Evolutionary conservation across 805 yeast genomes (phyloP).

Genomic region (Lipomyces sp.): DNA sequence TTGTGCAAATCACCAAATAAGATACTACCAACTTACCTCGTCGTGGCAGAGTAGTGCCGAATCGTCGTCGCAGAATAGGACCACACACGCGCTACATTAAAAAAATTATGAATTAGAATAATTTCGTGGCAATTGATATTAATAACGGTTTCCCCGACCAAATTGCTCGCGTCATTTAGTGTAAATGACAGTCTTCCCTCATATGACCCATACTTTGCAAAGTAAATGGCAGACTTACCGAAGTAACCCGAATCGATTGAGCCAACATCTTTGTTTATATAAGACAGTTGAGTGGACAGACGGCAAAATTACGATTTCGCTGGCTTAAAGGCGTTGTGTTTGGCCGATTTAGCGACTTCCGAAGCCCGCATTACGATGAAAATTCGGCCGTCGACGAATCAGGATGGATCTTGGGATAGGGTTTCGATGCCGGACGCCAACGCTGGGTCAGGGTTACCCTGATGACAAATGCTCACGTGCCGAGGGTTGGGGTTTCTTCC

Average conservation of each 20-base stretch:
- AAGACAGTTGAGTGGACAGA: not conserved
- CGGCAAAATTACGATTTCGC: not conserved
- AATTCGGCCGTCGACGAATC: conserved; percentile 15
- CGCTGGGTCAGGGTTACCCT: not conserved
- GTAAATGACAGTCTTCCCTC: too few relatives aligned
- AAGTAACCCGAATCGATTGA: conserved; percentile 32
- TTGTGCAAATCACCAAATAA: too few relatives aligned
- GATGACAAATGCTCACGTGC: not conserved
- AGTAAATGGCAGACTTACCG: conserved; percentile 22
- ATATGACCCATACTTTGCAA: too few relatives aligned
- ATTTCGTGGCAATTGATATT: not conserved
- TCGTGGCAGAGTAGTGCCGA: conserved; percentile 31
- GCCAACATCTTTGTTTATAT: conserved; percentile 26
- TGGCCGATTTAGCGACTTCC: not conserved
- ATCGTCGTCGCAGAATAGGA: conserved; percentile 32
- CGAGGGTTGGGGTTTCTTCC: not conserved
- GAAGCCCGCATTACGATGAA: not conserved
- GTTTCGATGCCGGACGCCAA: not conserved
- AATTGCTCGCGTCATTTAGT: too few relatives aligned
- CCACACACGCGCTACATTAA: conserved; percentile 22
- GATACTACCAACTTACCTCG: conserved; percentile 20
- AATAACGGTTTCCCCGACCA: not conserved
- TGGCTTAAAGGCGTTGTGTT: not conserved
- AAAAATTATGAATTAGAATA: not conserved
- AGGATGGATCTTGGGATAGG: conserved; percentile 13